These are phyloP conservation scores for Apocynum venetum DNA, from an alignment of 257 asterid species.

Conservation along the genomic window DNA sequence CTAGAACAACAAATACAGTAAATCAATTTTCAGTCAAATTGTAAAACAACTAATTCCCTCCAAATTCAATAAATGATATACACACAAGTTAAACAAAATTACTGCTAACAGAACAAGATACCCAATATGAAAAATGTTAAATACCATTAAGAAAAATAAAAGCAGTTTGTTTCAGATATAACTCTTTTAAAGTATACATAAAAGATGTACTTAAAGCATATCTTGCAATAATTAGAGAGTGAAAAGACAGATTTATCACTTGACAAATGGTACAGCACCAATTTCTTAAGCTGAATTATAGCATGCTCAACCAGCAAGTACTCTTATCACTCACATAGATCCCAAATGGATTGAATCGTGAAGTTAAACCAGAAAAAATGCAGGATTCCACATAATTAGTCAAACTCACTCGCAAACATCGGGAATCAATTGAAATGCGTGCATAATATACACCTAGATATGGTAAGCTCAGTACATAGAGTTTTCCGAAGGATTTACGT, in stretches of 20 bases:
- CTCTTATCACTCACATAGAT: neutral
- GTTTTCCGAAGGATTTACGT: neutral
- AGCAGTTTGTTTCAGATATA: neutral
- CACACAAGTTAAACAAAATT: neutral
- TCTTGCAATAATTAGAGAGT: too few relatives aligned
- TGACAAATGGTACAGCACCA: neutral
- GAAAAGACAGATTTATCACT: neutral
- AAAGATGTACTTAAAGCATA: neutral
- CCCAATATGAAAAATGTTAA: neutral
- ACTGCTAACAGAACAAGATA: neutral
- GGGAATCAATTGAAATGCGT: neutral
- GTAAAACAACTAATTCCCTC: neutral
- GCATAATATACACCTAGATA: neutral
- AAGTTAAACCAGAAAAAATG: neutral
- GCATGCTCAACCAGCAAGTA: neutral
- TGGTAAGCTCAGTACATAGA: neutral
- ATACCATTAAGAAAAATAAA: neutral
- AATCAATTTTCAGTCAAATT: neutral
- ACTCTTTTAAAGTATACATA: too few relatives aligned
- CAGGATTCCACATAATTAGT: neutral
- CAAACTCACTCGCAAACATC: neutral
- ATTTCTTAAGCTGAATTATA: neutral
- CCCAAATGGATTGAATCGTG: neutral
- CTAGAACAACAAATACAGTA: neutral
- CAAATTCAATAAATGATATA: neutral